Evolutionary conservation across 163 green algal genomes (phyloP).

Genomic region (Chloromonas sp.): DNA sequence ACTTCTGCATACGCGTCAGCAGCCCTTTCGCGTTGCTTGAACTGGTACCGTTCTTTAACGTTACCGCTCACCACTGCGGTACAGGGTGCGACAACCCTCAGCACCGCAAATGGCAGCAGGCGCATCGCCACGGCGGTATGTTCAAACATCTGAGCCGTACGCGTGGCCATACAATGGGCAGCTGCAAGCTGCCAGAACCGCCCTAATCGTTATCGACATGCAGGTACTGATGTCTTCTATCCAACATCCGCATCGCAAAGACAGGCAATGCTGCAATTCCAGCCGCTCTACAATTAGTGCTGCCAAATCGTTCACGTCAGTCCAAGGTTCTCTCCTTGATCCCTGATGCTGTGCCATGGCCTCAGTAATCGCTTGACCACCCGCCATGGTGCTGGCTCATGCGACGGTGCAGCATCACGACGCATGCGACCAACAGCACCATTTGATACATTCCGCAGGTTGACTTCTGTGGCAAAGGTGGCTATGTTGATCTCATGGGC

Average conservation of each 20-base stretch:
- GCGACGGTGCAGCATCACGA: not conserved
- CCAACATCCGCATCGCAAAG: not conserved
- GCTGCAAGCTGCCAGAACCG: slow-evolving; percentile 44
- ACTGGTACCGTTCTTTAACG: not conserved
- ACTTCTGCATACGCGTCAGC: not conserved
- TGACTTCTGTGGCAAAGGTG: slow-evolving; percentile 60
- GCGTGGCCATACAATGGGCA: slow-evolving; percentile 48
- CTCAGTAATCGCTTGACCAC: not conserved
- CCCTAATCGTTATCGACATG: slow-evolving; percentile 69
- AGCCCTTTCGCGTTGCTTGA: not conserved
- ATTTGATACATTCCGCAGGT: slow-evolving; percentile 27
- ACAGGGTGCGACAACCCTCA: not conserved
- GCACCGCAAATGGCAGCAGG: not conserved
- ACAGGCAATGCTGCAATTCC: too few species aligned
- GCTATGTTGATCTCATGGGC: slow-evolving; percentile 65
- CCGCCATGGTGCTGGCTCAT: too few species aligned
- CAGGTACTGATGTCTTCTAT: slow-evolving; percentile 27
- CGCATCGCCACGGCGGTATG: not conserved
- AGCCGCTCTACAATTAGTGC: not conserved
- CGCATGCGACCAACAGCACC: not conserved
- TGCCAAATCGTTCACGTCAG: too few species aligned
- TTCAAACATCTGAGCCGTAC: slow-evolving; percentile 32
- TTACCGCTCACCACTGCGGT: not conserved
- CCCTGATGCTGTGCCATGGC: not conserved
- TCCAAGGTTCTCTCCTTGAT: too few species aligned